These are phyloP conservation scores for Prinsepia uniflora DNA, from an alignment of 306 rosid species.

Conservation along the genomic window DNA sequence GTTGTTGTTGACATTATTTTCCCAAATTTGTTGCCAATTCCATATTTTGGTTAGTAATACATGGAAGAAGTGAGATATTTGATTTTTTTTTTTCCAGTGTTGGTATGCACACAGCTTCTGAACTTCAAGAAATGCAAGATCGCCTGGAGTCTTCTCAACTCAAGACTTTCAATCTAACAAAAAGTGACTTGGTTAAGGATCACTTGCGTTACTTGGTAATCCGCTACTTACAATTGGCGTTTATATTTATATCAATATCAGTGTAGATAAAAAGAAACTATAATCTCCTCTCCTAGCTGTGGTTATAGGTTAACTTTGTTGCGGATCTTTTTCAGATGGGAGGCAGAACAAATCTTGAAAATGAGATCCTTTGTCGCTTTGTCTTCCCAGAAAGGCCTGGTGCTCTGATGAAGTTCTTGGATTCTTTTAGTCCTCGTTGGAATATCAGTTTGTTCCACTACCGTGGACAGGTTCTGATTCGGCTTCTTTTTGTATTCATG, in stretches of 20 bases:
- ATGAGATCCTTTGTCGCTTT: slow-evolving; percentile 85
- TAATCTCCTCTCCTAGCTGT: background rate
- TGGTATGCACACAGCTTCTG: slow-evolving; percentile 71
- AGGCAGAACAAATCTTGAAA: slow-evolving; percentile 51
- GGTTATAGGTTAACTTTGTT: slow-evolving; percentile 24
- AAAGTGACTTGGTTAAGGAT: slow-evolving; percentile 83
- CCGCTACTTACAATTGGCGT: background rate
- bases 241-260: background rate
- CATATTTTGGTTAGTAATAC: background rate
- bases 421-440: slow-evolving; percentile 88
- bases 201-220: slow-evolving; percentile 90
- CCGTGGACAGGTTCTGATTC: slow-evolving; percentile 58
- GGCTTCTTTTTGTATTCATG: background rate
- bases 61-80: background rate
- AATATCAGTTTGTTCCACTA: slow-evolving; percentile 87
- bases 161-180: slow-evolving; percentile 61
- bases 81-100: slow-evolving; percentile 52
- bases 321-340: slow-evolving; percentile 65
- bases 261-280: background rate
- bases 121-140: slow-evolving; percentile 55
- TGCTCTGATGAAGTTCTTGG: slow-evolving; percentile 80
- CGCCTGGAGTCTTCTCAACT: slow-evolving; percentile 63
- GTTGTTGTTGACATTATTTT: background rate
- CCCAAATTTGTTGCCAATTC: background rate
- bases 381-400: slow-evolving; percentile 94